Evolutionary conservation across 371 early-diverging fungal genomes (phyloP).

Genomic region (Mucor plumbeus): DNA sequence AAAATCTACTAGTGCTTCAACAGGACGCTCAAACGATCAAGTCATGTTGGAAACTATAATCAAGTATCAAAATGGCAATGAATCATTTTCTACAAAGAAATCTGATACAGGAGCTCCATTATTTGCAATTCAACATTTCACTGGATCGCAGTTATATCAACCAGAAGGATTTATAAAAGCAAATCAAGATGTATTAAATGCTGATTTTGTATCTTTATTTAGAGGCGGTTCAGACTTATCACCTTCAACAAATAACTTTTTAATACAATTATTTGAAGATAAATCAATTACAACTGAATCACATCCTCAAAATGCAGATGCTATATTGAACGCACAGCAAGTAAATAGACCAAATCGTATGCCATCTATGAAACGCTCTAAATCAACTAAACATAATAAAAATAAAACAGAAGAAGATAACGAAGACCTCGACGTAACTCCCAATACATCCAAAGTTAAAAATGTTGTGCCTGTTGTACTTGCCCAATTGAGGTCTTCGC

Average conservation of each 20-base stretch:
- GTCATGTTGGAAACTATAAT: constrained; percentile 47
- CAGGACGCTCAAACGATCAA: constrained; percentile 34
- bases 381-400: constrained; percentile 38
- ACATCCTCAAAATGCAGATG: constrained; percentile 65
- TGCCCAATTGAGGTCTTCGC: constrained; percentile 69
- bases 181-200: constrained; percentile 72
- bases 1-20: background rate
- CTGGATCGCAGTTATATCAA: constrained; percentile 60
- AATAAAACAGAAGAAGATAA: constrained; percentile 8
- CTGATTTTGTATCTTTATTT: constrained; percentile 86
- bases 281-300: constrained; percentile 58
- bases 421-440: background rate
- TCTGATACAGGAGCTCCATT: constrained; percentile 28
- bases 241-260: constrained; percentile 2
- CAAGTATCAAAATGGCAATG: constrained; percentile 50
- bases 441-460: constrained; percentile 7
- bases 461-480: constrained; percentile 25
- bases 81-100: constrained; percentile 46
- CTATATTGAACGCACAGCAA: constrained; percentile 69
- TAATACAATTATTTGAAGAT: constrained; percentile 37
- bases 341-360: constrained; percentile 56
- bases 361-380: constrained; percentile 51
- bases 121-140: constrained; percentile 85
- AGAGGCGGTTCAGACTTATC: constrained; percentile 34
- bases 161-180: constrained; percentile 63